Evolutionary conservation across 2,329 filamentous ascomycete genomes (phyloP), one percentile per base, ranked within the genome.

Genomic region (Diplodia intermedia): DNA sequence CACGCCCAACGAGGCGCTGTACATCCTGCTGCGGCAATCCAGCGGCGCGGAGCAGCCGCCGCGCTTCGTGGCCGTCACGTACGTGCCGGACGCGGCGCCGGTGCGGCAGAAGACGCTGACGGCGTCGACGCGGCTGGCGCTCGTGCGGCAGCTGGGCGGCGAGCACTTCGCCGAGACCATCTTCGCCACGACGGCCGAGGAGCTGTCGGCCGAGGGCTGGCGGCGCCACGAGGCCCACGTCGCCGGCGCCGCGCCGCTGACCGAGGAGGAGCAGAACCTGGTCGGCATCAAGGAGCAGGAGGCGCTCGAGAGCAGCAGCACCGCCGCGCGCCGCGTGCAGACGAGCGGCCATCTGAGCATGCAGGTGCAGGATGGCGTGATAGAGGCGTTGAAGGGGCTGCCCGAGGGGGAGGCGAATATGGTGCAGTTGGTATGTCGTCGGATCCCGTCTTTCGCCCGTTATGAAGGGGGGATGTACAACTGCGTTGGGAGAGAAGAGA

Each of bases 61-160:
- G 7, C 65, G 65, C 54, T 75, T 93, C 71, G 81, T 91, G 31
- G 90, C 89, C 55, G 82, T 94, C 43, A 93, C 91, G 43, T 95
- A 93, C 78, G 88, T 95, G 6, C 92, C 92, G 31, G 91, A 94
- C 78, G 77, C 87, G 0, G 92, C 92, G 49, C 90, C 90, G 33
- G 91, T 95, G 68, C 89, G 92, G 49, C 90, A 93, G 77, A 95
- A 95, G 84, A 95, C 92, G 90, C 86, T 95, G 26, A 94, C 94
- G 78, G 91, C 92, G 6, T 87, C 89, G 29, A 94, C 92, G 33
- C 86, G 91, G 11, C 83, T 94, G 73, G 91, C 91, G 0, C 84
- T 95, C 1, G 86, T 90, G 61, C 86, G 91, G 52, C 91, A 94
- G 79, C 84, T 95, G 11, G 92, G 92, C 55, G 86, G 88, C 66